A percentile compares a stretch with the other conserved stretches of the same genome.
phyloP scores from a whole-genome alignment of 768 basidiomycete species.

The Botryobasidium botryosum region DNA sequence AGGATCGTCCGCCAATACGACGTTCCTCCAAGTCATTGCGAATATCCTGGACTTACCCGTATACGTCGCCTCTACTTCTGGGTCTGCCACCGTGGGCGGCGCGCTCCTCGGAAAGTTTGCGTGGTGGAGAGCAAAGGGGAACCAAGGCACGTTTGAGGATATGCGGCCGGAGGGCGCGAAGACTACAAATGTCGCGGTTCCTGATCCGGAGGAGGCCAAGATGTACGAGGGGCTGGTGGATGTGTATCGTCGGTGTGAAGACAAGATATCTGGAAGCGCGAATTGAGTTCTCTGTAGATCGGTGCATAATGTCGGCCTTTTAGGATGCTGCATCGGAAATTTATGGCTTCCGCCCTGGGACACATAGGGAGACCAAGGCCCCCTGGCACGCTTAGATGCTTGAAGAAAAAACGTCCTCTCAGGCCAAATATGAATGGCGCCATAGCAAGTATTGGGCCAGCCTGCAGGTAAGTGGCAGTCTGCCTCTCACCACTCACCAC shows the following conservation, averaged over 20 bases:
- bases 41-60: slow-evolving; percentile 67
- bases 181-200: slow-evolving; percentile 45
- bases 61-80: slow-evolving; percentile 41
- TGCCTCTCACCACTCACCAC: too few relatives aligned
- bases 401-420: too few relatives aligned
- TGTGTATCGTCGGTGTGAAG: slow-evolving; percentile 40
- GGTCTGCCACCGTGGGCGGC: slow-evolving; percentile 57
- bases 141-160: slow-evolving; percentile 42
- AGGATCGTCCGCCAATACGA: slow-evolving; percentile 56
- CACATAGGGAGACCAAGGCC: too few relatives aligned
- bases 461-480: too few relatives aligned
- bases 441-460: too few relatives aligned
- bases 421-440: too few relatives aligned
- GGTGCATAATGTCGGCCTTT: too few relatives aligned
- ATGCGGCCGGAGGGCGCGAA: slow-evolving; percentile 32
- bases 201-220: slow-evolving; percentile 25
- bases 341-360: too few relatives aligned
- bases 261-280: too few relatives aligned
- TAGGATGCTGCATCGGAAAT: too few relatives aligned
- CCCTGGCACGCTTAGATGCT: too few relatives aligned
- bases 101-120: slow-evolving; percentile 54
- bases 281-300: too few relatives aligned
- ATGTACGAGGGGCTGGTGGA: slow-evolving; percentile 39
- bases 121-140: slow-evolving; percentile 44
- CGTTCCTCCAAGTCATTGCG: slow-evolving; percentile 57